These are phyloP conservation scores for Fonsecaea erecta DNA, from an alignment of 2,329 filamentous ascomycete species.

Conservation along the genomic window DNA sequence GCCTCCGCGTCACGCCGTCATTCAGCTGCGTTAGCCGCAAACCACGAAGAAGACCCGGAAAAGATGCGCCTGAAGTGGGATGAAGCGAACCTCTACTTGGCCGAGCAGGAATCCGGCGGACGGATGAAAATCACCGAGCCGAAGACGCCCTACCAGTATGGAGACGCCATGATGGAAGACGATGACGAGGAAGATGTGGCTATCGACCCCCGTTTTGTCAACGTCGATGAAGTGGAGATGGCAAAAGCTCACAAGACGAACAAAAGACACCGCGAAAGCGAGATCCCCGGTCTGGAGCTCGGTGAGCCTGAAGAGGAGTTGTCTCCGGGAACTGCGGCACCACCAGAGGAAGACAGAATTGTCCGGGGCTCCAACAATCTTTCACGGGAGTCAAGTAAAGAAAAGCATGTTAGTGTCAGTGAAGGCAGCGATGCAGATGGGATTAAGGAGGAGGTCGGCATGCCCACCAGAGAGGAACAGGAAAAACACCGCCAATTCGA, in stretches of 20 bases:
- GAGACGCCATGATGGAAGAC: slow-evolving; percentile 86
- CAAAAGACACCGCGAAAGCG: slow-evolving; percentile 64
- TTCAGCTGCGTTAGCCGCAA: slow-evolving; percentile 58
- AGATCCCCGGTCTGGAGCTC: slow-evolving; percentile 89
- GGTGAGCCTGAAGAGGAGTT: slow-evolving; percentile 85
- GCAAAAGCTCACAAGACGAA: slow-evolving; percentile 47
- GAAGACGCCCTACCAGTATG: slow-evolving; percentile 93
- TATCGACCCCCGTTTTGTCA: slow-evolving; percentile 39
- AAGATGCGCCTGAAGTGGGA: slow-evolving; percentile 93
- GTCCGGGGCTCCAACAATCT: slow-evolving; percentile 45
- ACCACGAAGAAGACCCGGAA: slow-evolving; percentile 59
- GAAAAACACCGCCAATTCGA: slow-evolving; percentile 95
- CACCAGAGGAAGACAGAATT: slow-evolving; percentile 51
- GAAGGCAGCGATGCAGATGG: slow-evolving; percentile 54
- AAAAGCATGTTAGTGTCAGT: slow-evolving; percentile 84
- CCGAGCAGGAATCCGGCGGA: slow-evolving; percentile 92
- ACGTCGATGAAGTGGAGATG: slow-evolving; percentile 66
- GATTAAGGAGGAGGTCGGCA: slow-evolving; percentile 55
- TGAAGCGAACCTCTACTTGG: slow-evolving; percentile 95
- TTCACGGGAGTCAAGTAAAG: slow-evolving; percentile 49
- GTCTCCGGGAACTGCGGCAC: slow-evolving; percentile 47
- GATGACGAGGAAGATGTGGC: slow-evolving; percentile 63
- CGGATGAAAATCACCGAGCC: slow-evolving; percentile 99
- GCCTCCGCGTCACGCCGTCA: slow-evolving; percentile 71
- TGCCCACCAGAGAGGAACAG: slow-evolving; percentile 70